phyloP scores from a whole-genome alignment of 2,329 filamentous ascomycete genomes.

The Fusarium hainanense region DNA sequence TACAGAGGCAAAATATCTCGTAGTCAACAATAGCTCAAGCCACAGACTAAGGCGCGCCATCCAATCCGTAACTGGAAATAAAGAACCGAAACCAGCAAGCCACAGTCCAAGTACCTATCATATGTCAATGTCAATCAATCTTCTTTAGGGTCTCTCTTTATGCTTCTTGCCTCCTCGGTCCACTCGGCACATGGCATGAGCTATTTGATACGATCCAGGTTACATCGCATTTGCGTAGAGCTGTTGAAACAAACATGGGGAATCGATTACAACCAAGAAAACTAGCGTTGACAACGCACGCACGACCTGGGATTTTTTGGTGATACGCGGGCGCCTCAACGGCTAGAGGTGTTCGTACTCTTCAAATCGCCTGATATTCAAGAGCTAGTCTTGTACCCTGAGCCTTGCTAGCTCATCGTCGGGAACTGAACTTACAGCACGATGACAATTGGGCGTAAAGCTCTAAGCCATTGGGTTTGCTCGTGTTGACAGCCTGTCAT shows the following conservation, averaged over 20 bases:
- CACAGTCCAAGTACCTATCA: background rate
- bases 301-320: constrained; percentile 20
- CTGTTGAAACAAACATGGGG: constrained; percentile 18
- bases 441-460: constrained; percentile 8
- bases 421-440: background rate
- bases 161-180: constrained; percentile 16
- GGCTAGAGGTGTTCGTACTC: constrained; percentile 25
- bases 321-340: constrained; percentile 32
- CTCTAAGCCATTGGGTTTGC: constrained; percentile 2
- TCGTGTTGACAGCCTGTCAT: constrained; percentile 1
- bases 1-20: constrained; percentile 4
- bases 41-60: constrained; percentile 34
- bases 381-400: constrained; percentile 27
- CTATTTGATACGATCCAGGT: constrained; percentile 22
- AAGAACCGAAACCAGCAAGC: constrained; percentile 24
- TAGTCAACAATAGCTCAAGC: constrained; percentile 26
- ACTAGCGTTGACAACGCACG: constrained; percentile 27
- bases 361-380: constrained; percentile 14
- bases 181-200: constrained; percentile 3
- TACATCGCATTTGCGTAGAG: constrained; percentile 35
- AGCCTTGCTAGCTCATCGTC: constrained; percentile 22
- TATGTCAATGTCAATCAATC: background rate
- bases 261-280: constrained; percentile 18
- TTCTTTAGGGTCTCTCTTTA: constrained; percentile 4
- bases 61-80: constrained; percentile 2